Evolutionary conservation across 306 rosid genomes (phyloP), one percentile per base, ranked within the genome.

Genomic region (Mucuna pruriens): DNA sequence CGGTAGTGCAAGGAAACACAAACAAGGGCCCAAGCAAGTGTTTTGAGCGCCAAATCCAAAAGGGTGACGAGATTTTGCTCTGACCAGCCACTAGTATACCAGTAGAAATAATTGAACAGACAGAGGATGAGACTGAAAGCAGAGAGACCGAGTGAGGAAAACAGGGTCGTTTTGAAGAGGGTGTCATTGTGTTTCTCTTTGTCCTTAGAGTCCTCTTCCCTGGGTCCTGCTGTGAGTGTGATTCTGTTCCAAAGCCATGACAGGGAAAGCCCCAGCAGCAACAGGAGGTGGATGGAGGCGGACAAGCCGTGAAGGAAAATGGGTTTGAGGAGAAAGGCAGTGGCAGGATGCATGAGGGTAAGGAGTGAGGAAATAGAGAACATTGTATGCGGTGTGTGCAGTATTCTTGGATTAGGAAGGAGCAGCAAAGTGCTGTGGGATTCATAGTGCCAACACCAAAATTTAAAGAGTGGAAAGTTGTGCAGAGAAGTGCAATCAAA

Each of bases 11-110:
- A 60, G 62, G 67, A 88, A 44, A 49, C 74, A 67, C 17, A 76
- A 60, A 83, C 72, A 31, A 68, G 70, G 38, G 82, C 83, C 85
- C 91, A 88, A 71, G 82, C 74, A 46, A 72, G 48, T 9, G 85
- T 67, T 85, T 78, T 83, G 17, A 85, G 9, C 12, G 74, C 81
- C 12, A 83, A 88, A 85, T 83, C 85, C 34, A 80, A 51, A 76
- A 88, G 84, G 38, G 87, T 73, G 57, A 76, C 74, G 16, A 83
- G 72, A 22, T 78, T 48, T 71, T 83, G 87, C 17, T 85, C 84
- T 1, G 82, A 70, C 85, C 81, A 85, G 12, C 79, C 82, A 83
- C 39, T 88, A 9, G 10, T 65, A 76, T 55, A 82, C 82, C 81
- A 82, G 17, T 65, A 80, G 31, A 85, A 85, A 49, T 36, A 83